Evolutionary conservation across 768 basidiomycete genomes (phyloP).

Genomic region (Trametes sanguinea): DNA sequence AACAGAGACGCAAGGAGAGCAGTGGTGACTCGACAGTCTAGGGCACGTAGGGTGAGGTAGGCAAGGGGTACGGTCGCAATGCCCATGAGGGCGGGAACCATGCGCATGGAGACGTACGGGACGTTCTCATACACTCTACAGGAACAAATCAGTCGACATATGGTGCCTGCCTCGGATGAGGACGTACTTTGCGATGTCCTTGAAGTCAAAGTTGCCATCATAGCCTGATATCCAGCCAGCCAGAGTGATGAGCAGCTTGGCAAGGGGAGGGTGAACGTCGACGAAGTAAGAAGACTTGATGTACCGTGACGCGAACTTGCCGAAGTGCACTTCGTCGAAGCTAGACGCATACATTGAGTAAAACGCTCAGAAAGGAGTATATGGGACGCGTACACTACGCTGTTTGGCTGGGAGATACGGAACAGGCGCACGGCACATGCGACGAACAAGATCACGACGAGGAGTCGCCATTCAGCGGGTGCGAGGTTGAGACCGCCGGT

Average conservation of each 20-base stretch:
- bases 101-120: constrained; percentile 96
- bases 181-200: constrained; percentile 93
- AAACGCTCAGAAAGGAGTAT: background rate
- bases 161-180: background rate
- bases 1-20: constrained; percentile 89
- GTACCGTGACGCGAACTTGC: constrained; percentile 93
- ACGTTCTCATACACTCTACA: constrained; percentile 78
- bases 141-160: constrained; percentile 7
- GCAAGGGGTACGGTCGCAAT: constrained; percentile 86
- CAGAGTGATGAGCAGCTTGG: constrained; percentile 92
- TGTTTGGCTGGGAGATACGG: constrained; percentile 80
- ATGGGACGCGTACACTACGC: constrained; percentile 77
- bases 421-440: constrained; percentile 85
- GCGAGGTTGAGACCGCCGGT: constrained; percentile 67
- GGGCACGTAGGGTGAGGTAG: constrained; percentile 90
- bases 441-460: constrained; percentile 64
- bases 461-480: constrained; percentile 74
- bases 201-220: constrained; percentile 93
- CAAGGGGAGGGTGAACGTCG: constrained; percentile 97
- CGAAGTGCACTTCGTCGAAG: constrained; percentile 98
- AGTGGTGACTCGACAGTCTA: constrained; percentile 90
- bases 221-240: constrained; percentile 87
- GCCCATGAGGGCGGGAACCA: constrained; percentile 90
- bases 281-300: constrained; percentile 90
- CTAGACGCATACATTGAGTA: constrained; percentile 41